Base-by-base conservation (phyloP, 257 asterid genomes). In the Thymus quinquecostatus region DNA sequence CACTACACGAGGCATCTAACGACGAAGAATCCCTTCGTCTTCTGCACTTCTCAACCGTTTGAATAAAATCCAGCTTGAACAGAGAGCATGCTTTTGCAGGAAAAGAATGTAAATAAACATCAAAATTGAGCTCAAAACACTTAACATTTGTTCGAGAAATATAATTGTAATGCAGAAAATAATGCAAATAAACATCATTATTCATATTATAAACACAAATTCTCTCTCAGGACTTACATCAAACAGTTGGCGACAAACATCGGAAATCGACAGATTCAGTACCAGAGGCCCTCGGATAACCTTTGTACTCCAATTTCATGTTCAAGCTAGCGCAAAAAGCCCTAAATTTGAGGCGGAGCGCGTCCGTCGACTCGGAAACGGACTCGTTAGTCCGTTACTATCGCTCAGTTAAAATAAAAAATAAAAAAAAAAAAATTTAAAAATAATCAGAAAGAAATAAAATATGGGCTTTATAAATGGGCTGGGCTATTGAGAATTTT, bases 321-420 rank as follows among this genome's bases (percentile, higher is more conserved):
- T 81, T 84, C 83, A 84, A 60, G 3, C 83, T 83, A 41, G 95
- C 92, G 75, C 84, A 84, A 21, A 87, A 68, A 9, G 76, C 82
- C 85, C 75, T 82, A 62, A 82, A 84, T 14, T 86, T 85, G 57
- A 81, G 79, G 84, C 94, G 83, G 80, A 88, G 62, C 3, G 87
- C 75, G 10, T 88, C 78, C 86, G 81, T 79, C 29, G 66, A 29
- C 28, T 84, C 92, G 3, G 84, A 70, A 49, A 70, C 87, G 8
- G 86, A 70, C 75, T 85, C 96, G 5, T 83, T 90, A 21, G 21
- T 21, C 21, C 21, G 21, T 21, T 21, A 21, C 21, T 41, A 21
- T 21, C 21, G 47, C 2, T 2, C 8, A 2, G 47, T 34, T 34
- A 0, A 34, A 0, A 0, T 1, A 34, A 34, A 1, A 1, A 34